Evolutionary conservation across 1,284 basidiomycete species (phyloP), one percentile per base, ranked within the genome.

Genomic region (Trichosporon sp.): DNA sequence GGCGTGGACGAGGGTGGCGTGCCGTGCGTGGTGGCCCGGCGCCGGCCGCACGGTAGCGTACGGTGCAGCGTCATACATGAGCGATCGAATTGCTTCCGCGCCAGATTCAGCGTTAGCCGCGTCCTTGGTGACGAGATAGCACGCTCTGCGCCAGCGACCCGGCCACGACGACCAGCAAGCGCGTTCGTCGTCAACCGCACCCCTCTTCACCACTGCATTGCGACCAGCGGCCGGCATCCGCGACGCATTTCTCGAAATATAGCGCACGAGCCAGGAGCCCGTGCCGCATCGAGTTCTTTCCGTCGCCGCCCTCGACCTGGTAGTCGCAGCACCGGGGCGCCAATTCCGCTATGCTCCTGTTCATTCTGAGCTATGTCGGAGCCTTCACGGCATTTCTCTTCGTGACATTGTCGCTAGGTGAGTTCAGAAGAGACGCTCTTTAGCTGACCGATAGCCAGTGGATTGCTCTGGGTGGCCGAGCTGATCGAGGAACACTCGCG

Each of bases 401-500:
- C 71, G 86, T 91, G 40, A 91, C 89, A 1, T 83, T 92, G 52
- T 90, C 89, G 23, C 82, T 92, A 63, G 90, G 90, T 89, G n/a
- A 37, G 63, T n/a, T 56, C n/a, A n/a, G n/a, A n/a, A n/a, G 0
- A 1, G 0, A 9, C 9, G 11, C 33, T 14, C 23, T n/a, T 6
- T 10, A 34, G 19, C 46, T 23, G 11, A 59, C 59, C 31, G 11
- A 21, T 74, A 95, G 94, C 94, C 59, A 95, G 91, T 77, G 94
- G 93, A 9, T 83, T 97, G 58, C 82, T 97, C 64, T 95, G 93
- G 85, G 83, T 96, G 31, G 94, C 94, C 2, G 94, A 97, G 78
- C 80, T 96, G 56, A 95, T 96, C 69, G 94, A 97, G 78, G 94
- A 97, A 77, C 89, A 95, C 78, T 88, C 92, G 13, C 85, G 86